Percentiles rank a stretch among this genome's conserved stretches.
Conservation (phyloP, 805 yeast genomes). For the Ogataea henricii region DNA sequence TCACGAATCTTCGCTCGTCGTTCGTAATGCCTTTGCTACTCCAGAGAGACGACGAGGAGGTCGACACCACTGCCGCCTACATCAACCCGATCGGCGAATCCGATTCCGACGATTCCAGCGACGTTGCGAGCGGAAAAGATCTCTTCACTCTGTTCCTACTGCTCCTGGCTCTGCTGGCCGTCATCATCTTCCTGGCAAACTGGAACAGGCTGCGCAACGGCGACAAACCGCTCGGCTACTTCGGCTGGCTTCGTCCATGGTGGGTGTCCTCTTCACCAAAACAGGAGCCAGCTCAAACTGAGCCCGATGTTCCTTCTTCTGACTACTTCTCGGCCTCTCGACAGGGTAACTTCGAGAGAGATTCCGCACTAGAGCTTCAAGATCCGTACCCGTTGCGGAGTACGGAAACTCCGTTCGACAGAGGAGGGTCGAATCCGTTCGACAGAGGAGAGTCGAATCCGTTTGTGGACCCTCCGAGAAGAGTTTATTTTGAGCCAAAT, state of each 20-base stretch:
- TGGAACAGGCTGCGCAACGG: slow-evolving; percentile 9
- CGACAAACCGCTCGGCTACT: slow-evolving; percentile 4
- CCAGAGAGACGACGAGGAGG: slow-evolving; percentile 1
- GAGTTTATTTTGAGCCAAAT: not conserved
- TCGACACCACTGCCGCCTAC: not conserved
- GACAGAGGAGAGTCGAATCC: not conserved
- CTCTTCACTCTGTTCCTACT: not conserved
- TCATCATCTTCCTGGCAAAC: slow-evolving; percentile 2
- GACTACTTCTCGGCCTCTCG: not conserved
- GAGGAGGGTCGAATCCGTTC: not conserved
- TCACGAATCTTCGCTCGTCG: too few species aligned
- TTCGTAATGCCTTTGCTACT: not conserved
- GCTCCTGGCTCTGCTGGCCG: not conserved
- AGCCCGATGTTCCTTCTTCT: not conserved
- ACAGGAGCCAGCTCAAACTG: not conserved
- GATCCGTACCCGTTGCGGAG: slow-evolving; percentile 3
- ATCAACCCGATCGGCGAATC: not conserved
- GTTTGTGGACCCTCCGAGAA: slow-evolving; percentile 1
- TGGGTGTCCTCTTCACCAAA: not conserved
- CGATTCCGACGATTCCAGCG: not conserved
- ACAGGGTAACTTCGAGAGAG: slow-evolving; percentile 5
- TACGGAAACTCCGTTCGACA: slow-evolving; percentile 1
- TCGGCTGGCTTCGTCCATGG: slow-evolving; percentile 6
- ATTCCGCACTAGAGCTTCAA: not conserved
- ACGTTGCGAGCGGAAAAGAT: not conserved